These are phyloP conservation scores for Croton laevigatus DNA, from an alignment of 441 rosid species.

Conservation along the genomic window DNA sequence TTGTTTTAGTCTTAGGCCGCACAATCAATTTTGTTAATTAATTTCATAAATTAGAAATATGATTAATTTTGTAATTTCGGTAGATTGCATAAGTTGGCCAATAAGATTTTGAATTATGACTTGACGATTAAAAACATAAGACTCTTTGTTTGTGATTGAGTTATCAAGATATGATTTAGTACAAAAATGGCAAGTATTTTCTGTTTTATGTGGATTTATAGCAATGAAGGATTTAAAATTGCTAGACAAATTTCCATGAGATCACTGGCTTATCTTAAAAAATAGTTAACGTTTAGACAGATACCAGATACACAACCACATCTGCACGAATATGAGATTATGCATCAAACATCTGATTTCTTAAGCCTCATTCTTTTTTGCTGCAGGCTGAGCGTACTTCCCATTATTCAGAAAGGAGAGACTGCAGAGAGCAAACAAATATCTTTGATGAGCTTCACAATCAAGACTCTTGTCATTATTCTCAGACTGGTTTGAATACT, in stretches of 20 bases:
- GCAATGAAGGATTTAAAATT: too few species aligned
- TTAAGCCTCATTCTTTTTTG: slow-evolving; percentile 17
- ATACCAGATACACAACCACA: too few species aligned
- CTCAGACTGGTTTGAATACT: slow-evolving; percentile 10
- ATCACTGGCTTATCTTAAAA: too few species aligned
- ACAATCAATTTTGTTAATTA: too few species aligned
- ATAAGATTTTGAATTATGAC: background rate
- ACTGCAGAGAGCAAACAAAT: slow-evolving; percentile 15
- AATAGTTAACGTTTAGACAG: too few species aligned
- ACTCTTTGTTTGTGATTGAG: background rate
- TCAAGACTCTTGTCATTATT: slow-evolving; percentile 16
- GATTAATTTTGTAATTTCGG: too few species aligned
- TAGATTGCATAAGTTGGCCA: too few species aligned
- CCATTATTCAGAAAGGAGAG: slow-evolving; percentile 28
- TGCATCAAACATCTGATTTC: slow-evolving; percentile 15
- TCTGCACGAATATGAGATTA: too few species aligned
- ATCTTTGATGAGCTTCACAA: slow-evolving; percentile 27
- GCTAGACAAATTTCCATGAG: too few species aligned
- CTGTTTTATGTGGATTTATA: too few species aligned
- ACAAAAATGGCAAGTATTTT: background rate
- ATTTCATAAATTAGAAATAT: too few species aligned
- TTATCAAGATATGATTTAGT: too few species aligned
- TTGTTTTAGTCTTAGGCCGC: background rate
- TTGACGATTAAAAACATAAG: background rate
- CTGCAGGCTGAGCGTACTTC: slow-evolving; percentile 31